These are phyloP conservation scores for Stagonosporopsis tanaceti DNA, from an alignment of 2,329 filamentous ascomycete genomes.

Conservation along the genomic window DNA sequence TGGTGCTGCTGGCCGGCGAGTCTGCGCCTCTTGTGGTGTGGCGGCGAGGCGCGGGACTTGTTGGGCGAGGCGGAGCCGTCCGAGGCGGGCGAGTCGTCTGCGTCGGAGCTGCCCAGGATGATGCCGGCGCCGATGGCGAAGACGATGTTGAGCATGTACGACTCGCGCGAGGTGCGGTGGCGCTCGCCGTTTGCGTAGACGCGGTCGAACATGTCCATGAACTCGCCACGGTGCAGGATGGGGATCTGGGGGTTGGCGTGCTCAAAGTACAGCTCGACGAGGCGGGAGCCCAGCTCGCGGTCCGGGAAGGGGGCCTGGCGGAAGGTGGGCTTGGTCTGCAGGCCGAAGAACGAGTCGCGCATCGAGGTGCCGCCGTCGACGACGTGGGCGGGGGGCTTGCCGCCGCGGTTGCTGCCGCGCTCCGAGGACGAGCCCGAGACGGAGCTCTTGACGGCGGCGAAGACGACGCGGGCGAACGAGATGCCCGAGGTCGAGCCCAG, in stretches of 20 bases:
- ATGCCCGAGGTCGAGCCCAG: conserved; percentile 88
- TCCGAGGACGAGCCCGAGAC: conserved; percentile 65
- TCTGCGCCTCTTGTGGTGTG: conserved; percentile 49
- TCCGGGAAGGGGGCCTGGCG: conserved; percentile 85
- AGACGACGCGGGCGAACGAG: conserved; percentile 92
- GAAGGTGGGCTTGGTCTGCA: conserved; percentile 89
- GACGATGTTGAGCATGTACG: conserved; percentile 97
- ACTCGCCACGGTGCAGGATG: conserved; percentile 86
- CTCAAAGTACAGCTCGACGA: conserved; percentile 90
- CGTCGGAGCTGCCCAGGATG: conserved; percentile 70
- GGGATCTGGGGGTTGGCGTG: conserved; percentile 96
- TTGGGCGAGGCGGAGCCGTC: conserved; percentile 39
- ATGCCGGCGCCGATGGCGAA: conserved; percentile 96
- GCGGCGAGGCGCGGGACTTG: conserved; percentile 42
- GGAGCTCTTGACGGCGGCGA: conserved; percentile 88
- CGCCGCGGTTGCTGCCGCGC: conserved; percentile 67
- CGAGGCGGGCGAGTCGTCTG: conserved; percentile 42
- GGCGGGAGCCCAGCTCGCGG: conserved; percentile 72
- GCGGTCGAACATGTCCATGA: conserved; percentile 85
- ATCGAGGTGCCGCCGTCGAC: conserved; percentile 76
- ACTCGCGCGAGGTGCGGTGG: conserved; percentile 75
- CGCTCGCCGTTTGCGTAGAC: conserved; percentile 76
- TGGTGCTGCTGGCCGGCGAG: conserved; percentile 69
- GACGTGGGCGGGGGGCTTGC: conserved; percentile 58
- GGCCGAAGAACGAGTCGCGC: conserved; percentile 96